phyloP scores from a whole-genome alignment of 371 early-diverging fungal species.

The Mortierella sp. region DNA sequence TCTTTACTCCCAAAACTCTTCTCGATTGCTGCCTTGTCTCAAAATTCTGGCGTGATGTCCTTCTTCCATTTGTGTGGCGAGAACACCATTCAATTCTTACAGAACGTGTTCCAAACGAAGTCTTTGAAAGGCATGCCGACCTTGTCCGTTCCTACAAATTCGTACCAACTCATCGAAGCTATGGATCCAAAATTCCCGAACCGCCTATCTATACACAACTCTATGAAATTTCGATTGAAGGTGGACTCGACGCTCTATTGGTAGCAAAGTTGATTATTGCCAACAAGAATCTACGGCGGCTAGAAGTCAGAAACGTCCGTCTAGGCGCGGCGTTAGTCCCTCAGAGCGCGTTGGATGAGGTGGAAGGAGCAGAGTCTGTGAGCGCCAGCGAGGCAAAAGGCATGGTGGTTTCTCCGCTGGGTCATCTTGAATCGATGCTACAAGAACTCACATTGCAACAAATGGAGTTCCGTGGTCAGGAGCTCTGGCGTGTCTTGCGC shows the following conservation, averaged over 20 bases:
- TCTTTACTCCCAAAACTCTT: neutral
- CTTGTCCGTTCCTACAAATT: neutral
- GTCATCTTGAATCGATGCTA: neutral
- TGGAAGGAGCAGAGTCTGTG: neutral
- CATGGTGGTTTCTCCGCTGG: neutral
- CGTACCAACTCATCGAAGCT: neutral
- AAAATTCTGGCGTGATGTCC: constrained; percentile 13
- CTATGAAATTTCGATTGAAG: neutral
- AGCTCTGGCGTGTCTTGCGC: constrained; percentile 1
- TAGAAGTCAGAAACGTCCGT: neutral
- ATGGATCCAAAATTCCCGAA: neutral
- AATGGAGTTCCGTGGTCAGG: neutral
- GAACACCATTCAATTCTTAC: neutral
- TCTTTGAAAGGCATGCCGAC: neutral
- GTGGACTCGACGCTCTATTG: neutral
- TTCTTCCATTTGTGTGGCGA: constrained; percentile 11
- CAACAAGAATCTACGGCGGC: neutral
- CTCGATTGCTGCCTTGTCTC: constrained; percentile 10
- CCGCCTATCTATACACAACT: constrained; percentile 4
- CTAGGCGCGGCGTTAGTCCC: neutral
- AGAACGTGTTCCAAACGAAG: neutral
- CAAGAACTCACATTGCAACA: neutral
- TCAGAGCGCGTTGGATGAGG: neutral
- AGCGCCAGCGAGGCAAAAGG: neutral
- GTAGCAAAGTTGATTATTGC: neutral